Percentiles rank a stretch among this genome's conserved stretches.
These are phyloP conservation scores for Nigrograna mackinnonii DNA, from an alignment of 2,329 filamentous ascomycete species.

Conservation along the genomic window DNA sequence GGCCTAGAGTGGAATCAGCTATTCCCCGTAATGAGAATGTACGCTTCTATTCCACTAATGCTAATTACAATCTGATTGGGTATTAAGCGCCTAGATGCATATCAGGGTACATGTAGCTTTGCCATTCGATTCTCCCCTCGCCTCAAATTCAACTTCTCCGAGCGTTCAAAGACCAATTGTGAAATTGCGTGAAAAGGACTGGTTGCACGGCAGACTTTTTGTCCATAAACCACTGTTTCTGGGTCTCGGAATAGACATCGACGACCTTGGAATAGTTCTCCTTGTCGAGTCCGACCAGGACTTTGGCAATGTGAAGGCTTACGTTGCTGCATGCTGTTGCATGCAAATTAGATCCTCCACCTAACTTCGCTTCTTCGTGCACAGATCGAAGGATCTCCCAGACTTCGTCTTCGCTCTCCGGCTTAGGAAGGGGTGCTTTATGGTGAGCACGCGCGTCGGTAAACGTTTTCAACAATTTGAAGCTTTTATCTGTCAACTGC, in stretches of 20 bases:
- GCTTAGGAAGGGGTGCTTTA: conserved; percentile 47
- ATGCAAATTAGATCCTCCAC: conserved; percentile 69
- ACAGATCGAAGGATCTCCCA: conserved; percentile 66
- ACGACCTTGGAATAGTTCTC: conserved; percentile 41
- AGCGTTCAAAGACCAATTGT: conserved; percentile 45
- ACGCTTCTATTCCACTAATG: background rate
- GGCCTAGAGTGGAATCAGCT: too few species aligned
- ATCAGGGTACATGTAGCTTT: too few species aligned
- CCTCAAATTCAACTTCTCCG: too few species aligned
- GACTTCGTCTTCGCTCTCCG: conserved; percentile 49
- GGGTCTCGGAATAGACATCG: conserved; percentile 47
- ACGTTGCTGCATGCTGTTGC: conserved; percentile 74
- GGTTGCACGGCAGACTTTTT: conserved; percentile 46
- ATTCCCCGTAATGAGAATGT: too few species aligned
- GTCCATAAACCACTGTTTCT: conserved; percentile 48
- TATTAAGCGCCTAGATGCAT: conserved; percentile 6
- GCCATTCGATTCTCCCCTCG: too few species aligned
- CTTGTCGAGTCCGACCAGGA: conserved; percentile 57
- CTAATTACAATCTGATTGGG: background rate
- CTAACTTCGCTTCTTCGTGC: conserved; percentile 68
- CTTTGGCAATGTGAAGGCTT: conserved; percentile 68
- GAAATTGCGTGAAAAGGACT: conserved; percentile 51
- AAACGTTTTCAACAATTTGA: conserved; percentile 72
- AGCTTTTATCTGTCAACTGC: conserved; percentile 73
- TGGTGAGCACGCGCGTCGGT: conserved; percentile 64